Evolutionary conservation across 2,329 filamentous ascomycete species (phyloP).

Genomic region (Chrysoporthe cubensis): DNA sequence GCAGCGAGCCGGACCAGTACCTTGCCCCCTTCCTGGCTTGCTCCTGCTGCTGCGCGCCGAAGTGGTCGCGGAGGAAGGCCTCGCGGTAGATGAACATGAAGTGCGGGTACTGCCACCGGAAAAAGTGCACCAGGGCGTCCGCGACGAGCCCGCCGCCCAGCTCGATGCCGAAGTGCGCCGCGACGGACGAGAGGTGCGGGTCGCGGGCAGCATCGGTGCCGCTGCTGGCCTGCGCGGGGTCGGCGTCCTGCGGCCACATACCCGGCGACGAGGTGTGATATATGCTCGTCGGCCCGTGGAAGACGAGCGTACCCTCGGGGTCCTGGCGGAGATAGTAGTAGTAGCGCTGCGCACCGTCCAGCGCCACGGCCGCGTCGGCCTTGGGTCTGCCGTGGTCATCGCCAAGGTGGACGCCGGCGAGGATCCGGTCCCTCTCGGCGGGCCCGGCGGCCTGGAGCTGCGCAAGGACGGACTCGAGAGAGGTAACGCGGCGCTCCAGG

Average conservation of each 20-base stretch:
- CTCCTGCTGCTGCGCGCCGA: slow-evolving; percentile 4
- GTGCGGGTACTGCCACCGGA: slow-evolving; percentile 38
- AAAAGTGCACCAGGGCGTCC: slow-evolving; percentile 33
- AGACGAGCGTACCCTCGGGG: slow-evolving; percentile 29
- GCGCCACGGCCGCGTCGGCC: neutral
- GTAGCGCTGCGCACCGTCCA: neutral
- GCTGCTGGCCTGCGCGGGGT: neutral
- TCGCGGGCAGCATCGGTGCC: neutral
- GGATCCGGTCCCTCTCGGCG: neutral
- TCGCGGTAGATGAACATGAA: slow-evolving; percentile 40
- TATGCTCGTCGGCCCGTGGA: slow-evolving; percentile 34
- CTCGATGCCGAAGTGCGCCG: slow-evolving; percentile 34
- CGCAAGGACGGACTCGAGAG: slow-evolving; percentile 23
- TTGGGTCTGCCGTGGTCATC: neutral
- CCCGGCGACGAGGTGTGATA: slow-evolving; percentile 29
- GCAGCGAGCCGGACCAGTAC: slow-evolving; percentile 36
- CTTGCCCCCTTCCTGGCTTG: slow-evolving; percentile 20
- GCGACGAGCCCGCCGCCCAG: slow-evolving; percentile 32
- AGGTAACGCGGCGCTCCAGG: slow-evolving; percentile 22
- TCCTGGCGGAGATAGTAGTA: slow-evolving; percentile 5
- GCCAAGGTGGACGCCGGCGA: neutral
- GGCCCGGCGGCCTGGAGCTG: neutral
- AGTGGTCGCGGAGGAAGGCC: slow-evolving; percentile 36
- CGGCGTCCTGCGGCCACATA: neutral
- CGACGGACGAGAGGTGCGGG: slow-evolving; percentile 23